Evolutionary conservation across 768 basidiomycete species (phyloP), one percentile per base, ranked within the genome.

Genomic region (Russula emetica): DNA sequence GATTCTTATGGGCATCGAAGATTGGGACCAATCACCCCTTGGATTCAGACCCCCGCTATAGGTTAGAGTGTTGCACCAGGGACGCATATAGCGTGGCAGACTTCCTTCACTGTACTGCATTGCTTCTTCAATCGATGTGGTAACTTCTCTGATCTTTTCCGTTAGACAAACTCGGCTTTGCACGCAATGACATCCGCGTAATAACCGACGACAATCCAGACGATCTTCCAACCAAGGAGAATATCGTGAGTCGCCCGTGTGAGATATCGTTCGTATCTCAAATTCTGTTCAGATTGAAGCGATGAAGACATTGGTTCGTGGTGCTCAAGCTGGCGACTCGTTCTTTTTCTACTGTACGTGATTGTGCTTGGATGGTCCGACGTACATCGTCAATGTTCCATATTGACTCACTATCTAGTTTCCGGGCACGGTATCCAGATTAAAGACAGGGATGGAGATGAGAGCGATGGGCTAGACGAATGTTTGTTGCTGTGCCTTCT

Each of bases 11-110:
- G 22, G 18, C 2, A 5, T 28, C 26, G 20, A 56, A 62, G 61
- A 40, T 62, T 18, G 61, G 61, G 36, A 56, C 24, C 55, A 42
- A 62, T 42, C n/a, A n/a, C n/a, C n/a, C n/a, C n/a, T n/a, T n/a
- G n/a, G n/a, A n/a, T n/a, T n/a, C n/a, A n/a, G n/a, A n/a, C n/a
- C n/a, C n/a, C n/a, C n/a, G n/a, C n/a, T n/a, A n/a, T n/a, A n/a
- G n/a, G n/a, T n/a, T n/a, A n/a, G n/a, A n/a, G n/a, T n/a, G n/a
- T n/a, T n/a, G n/a, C n/a, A n/a, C n/a, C n/a, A n/a, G n/a, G n/a
- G n/a, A n/a, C n/a, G n/a, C n/a, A n/a, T n/a, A n/a, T n/a, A n/a
- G n/a, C n/a, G n/a, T n/a, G n/a, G n/a, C n/a, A n/a, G n/a, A n/a
- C n/a, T n/a, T n/a, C n/a, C n/a, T n/a, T n/a, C n/a, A n/a, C n/a